Evolutionary conservation across 805 yeast species (phyloP), one percentile per base, ranked within the genome.

Genomic region (Kodamaea hsintzibuensis): DNA sequence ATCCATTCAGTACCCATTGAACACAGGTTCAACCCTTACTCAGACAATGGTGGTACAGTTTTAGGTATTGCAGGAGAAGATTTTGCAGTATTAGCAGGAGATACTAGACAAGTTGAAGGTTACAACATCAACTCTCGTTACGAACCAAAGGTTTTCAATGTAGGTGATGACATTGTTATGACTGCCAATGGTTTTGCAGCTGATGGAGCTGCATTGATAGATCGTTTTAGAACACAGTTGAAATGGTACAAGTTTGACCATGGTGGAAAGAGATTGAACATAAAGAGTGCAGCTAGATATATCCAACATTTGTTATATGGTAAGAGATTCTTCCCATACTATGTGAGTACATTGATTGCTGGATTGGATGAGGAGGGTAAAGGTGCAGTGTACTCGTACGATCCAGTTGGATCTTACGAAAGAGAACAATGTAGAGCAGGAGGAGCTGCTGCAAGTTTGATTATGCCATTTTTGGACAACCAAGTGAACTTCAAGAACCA

Each of bases 31-130:
- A 91, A 91, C 67, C 98, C 98, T 39, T 91, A 91, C 76, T 77
- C 93, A 30, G 97, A 92, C 72, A 91, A 92, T 64, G 99, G 99
- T 63, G 99, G 99, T 65, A 93, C 98, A 7, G 92, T 93, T 52
- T 76, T 95, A 61, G 99, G 98, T 51, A 95, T 95, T 72, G 98
- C 99, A 1, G 99, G 99, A 49, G 89, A 91, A 69, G 98, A 95
- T 72, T 95, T 91, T 66, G 97, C 97, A 16, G 95, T 95, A 37
- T 79, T 95, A 57, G 99, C 99, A 0, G 98, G 98, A 46, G 99
- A 95, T 71, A 95, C 99, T n/a, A 87, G 99, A 78, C 96, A 89
- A 66, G 90, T 96, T 4, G 86, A 88, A 16, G 99, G 98, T 18
- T 95, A 91, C 74, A 85, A 89, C 58, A 95, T 95, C 70, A 91